These are phyloP conservation scores for Cryptosporidium ubiquitum DNA, from an alignment of 169 alveolate species.

Conservation along the genomic window DNA sequence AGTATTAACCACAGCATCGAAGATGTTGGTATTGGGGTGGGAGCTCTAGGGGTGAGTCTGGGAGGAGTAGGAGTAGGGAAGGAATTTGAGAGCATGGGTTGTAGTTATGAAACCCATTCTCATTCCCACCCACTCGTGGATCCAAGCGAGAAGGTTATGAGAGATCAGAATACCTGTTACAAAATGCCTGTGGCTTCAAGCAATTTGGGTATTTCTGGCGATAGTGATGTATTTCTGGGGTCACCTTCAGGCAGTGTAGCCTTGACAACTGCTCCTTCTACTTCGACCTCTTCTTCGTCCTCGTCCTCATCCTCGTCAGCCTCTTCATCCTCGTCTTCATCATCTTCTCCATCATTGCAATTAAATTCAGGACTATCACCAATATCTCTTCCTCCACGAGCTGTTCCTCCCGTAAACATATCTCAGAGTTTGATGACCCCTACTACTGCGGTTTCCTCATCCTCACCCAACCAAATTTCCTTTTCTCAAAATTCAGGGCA, in stretches of 20 bases:
- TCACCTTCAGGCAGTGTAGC: background rate
- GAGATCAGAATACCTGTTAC: background rate
- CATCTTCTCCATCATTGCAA: background rate
- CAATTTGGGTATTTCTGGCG: background rate
- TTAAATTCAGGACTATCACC: background rate
- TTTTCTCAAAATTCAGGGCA: background rate
- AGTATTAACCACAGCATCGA: background rate
- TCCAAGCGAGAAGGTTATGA: background rate
- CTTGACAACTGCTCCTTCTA: background rate
- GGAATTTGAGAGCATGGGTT: background rate
- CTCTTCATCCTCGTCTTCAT: background rate
- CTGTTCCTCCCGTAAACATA: background rate
- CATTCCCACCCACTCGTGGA: background rate
- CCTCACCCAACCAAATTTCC: constrained; percentile 4
- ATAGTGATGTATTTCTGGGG: background rate
- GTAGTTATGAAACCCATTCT: background rate
- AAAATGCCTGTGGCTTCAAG: background rate
- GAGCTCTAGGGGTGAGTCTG: background rate
- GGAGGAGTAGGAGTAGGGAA: background rate
- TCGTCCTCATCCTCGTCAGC: background rate
- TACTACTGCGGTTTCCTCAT: background rate
- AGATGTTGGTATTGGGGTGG: background rate
- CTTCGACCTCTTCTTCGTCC: background rate
- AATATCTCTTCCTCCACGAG: background rate
- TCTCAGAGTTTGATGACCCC: constrained; percentile 25